Conservation (phyloP, 169 alveolate genomes). For the Plasmodium reichenowi region DNA sequence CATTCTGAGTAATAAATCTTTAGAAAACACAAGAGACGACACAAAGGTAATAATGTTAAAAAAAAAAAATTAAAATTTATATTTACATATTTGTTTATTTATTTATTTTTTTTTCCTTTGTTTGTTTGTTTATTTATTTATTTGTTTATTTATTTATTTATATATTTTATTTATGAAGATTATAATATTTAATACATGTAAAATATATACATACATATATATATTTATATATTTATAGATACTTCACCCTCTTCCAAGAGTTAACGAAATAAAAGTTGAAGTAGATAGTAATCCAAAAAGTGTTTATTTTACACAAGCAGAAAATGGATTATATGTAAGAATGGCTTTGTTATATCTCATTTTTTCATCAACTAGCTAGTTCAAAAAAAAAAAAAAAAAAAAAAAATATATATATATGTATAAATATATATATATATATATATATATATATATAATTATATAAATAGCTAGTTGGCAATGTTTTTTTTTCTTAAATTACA, state of each 20-base stretch:
- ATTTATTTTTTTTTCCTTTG: too few species aligned
- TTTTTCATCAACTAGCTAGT: slow-evolving; percentile 36
- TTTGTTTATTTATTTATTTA: not conserved
- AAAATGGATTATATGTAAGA: slow-evolving; percentile 89
- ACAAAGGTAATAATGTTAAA: slow-evolving; percentile 71
- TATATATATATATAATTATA: not conserved
- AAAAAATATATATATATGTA: not conserved
- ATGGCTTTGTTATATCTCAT: slow-evolving; percentile 89
- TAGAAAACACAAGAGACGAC: slow-evolving; percentile 78
- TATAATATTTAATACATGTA: not conserved
- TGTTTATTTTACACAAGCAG: slow-evolving; percentile 88
- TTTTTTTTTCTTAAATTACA: not conserved
- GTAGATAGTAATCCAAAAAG: slow-evolving; percentile 83
- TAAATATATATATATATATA: too few species aligned
- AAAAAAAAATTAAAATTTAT: slow-evolving; percentile 9
- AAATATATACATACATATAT: not conserved
- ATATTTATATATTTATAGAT: slow-evolving; percentile 57
- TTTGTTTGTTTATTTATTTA: too few species aligned
- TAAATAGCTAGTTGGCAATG: not conserved
- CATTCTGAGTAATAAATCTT: slow-evolving; percentile 70
- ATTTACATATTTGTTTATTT: not conserved
- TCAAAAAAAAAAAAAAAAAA: slow-evolving; percentile 7
- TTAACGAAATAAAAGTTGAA: slow-evolving; percentile 84
- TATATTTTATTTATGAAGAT: not conserved
- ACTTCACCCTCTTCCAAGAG: slow-evolving; percentile 91